These are phyloP conservation scores for Epichloe aotearoae DNA, from an alignment of 2,329 filamentous ascomycete genomes.

Conservation along the genomic window DNA sequence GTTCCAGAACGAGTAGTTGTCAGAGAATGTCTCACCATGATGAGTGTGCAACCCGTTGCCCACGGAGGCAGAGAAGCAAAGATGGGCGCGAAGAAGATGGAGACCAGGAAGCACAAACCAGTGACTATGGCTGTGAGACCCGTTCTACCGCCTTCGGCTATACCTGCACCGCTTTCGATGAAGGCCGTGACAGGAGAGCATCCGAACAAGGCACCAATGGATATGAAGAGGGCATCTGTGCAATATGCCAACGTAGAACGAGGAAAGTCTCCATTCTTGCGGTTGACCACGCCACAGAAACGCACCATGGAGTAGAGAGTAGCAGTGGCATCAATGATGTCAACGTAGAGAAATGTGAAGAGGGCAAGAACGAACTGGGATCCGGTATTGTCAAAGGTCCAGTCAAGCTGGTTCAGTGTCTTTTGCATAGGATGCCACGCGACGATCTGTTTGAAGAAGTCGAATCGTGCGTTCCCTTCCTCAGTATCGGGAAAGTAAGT, in stretches of 20 bases:
- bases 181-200: slow-evolving; percentile 61
- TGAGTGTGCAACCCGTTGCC: slow-evolving; percentile 62
- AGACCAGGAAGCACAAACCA: slow-evolving; percentile 56
- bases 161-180: slow-evolving; percentile 63
- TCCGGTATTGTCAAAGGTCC: slow-evolving; percentile 42
- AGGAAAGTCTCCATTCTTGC: slow-evolving; percentile 67
- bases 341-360: slow-evolving; percentile 68
- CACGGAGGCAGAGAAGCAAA: slow-evolving; percentile 67
- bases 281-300: slow-evolving; percentile 53
- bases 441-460: slow-evolving; percentile 62
- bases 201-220: slow-evolving; percentile 56
- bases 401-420: slow-evolving; percentile 51
- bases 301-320: slow-evolving; percentile 74
- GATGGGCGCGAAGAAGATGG: slow-evolving; percentile 64
- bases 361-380: slow-evolving; percentile 57
- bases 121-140: slow-evolving; percentile 58
- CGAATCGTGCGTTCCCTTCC: slow-evolving; percentile 51
- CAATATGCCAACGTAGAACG: slow-evolving; percentile 71
- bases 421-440: slow-evolving; percentile 57
- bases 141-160: slow-evolving; percentile 61
- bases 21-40: slow-evolving; percentile 34
- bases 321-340: slow-evolving; percentile 66
- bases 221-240: slow-evolving; percentile 57
- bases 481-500: slow-evolving; percentile 59
- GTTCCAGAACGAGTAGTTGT: not conserved